Evolutionary conservation across 2,329 filamentous ascomycete genomes (phyloP).

Genomic region (Fusarium keratoplasticum): DNA sequence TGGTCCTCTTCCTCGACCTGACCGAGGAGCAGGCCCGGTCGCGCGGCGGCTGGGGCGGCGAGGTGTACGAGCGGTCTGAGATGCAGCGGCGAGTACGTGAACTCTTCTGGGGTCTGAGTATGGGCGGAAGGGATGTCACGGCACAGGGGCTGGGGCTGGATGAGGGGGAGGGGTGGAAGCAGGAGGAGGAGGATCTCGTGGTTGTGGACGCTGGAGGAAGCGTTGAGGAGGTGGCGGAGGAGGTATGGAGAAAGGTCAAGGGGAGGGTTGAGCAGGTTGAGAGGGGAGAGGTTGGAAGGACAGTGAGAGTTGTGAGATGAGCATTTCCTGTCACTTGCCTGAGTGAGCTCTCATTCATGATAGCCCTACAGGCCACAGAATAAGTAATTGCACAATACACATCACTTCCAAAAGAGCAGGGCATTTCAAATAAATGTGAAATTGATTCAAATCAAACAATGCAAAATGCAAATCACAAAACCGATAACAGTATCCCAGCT

Average conservation of each 20-base stretch:
- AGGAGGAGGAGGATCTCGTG: conserved; percentile 65
- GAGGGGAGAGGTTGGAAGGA: conserved; percentile 59
- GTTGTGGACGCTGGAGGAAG: conserved; percentile 66
- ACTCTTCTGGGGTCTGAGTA: conserved; percentile 72
- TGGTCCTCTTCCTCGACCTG: conserved; percentile 89
- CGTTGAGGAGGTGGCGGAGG: conserved; percentile 67
- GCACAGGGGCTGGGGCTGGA: conserved; percentile 40
- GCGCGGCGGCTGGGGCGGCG: conserved; percentile 88
- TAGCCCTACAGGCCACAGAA: not conserved
- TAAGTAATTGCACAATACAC: not conserved
- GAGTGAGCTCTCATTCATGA: not conserved
- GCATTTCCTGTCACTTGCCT: not conserved
- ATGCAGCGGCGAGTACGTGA: conserved; percentile 85
- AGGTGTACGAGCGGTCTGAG: conserved; percentile 86
- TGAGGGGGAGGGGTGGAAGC: conserved; percentile 50
- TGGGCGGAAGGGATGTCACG: conserved; percentile 56
- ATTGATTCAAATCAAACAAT: conserved; percentile 2
- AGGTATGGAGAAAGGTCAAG: conserved; percentile 65
- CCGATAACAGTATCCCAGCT: conserved; percentile 44
- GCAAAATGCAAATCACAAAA: conserved; percentile 17
- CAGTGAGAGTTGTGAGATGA: conserved; percentile 52
- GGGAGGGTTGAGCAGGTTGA: conserved; percentile 62
- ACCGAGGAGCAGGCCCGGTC: conserved; percentile 76
- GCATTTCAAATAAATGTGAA: not conserved
- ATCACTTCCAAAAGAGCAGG: not conserved